Evolutionary conservation across 768 basidiomycete genomes (phyloP), one percentile per base, ranked within the genome.

Genomic region (Leccinum pellstonianum): DNA sequence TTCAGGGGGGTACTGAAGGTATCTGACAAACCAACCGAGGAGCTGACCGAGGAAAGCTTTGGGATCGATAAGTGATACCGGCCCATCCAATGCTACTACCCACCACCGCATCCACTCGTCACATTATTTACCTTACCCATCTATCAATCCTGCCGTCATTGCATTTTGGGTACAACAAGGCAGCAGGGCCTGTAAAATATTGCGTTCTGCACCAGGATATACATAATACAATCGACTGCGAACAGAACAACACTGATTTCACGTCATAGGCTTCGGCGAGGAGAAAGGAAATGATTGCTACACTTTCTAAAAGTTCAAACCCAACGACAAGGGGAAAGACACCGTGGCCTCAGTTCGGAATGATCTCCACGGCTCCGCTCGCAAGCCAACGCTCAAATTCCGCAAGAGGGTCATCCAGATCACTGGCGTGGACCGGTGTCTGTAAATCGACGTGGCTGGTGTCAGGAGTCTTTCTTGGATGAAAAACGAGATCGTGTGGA

Each of bases 371-470:
- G 3, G 83, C 80, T 29, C 81, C 86, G 66, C 88, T 88, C 31
- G 81, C 76, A 64, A 91, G 70, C 86, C 86, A 91, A 49, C 78
- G 82, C 60, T 89, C 85, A 29, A 91, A 77, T 62, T 87, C 86
- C 5, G 82, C 86, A 52, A 88, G 78, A 53, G 85, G 80, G 52
- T 87, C 82, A n/a, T 68, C 50, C 17, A 7, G 29, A n/a, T 56
- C 51, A 11, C 35, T 38, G 12, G 43, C 10, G 21, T 58, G 52
- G 53, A 35, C 17, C 12, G 35, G 29, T 14, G 11, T 37, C 19
- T 38, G 38, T 37, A 54, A 17, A 23, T 38, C 21, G 58, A 55
- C 21, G 23, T 4, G 14, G 8, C 43, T 41, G 17, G 25, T 51
- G 41, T 49, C 52, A 10, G 48, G 15, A 37, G 14, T 9, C 10